Conservation (phyloP, 1,284 basidiomycete species). For the Cutaneotrichosporon cyanovorans region DNA sequence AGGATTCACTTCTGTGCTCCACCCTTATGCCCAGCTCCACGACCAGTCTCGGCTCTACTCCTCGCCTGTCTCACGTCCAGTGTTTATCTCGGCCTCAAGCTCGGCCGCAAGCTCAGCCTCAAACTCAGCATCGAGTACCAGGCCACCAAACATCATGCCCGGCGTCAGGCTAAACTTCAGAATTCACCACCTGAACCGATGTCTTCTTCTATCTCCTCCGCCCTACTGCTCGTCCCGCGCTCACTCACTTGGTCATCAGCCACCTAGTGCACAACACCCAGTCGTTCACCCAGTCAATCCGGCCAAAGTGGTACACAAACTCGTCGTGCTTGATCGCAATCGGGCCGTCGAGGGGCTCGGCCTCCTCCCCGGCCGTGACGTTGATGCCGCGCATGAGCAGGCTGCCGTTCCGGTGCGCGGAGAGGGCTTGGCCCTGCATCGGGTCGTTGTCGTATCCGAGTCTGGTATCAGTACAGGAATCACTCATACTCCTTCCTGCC, state of each 20-base stretch:
- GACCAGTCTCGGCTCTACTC: no score
- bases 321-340: no score
- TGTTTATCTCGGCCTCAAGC: no score
- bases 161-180: no score
- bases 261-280: slow-evolving; percentile 30
- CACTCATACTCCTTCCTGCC: not conserved
- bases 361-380: slow-evolving; percentile 4
- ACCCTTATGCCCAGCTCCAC: no score
- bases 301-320: slow-evolving; percentile 24
- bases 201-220: no score
- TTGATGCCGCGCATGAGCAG: slow-evolving; percentile 4
- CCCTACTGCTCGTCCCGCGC: not conserved
- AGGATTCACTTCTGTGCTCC: no score
- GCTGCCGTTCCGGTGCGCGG: slow-evolving; percentile 28
- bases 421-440: slow-evolving; percentile 8
- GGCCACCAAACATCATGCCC: no score
- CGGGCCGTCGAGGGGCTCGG: not conserved
- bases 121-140: no score
- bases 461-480: slow-evolving; percentile 9
- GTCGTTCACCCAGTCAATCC: slow-evolving; percentile 35
- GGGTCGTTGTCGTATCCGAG: slow-evolving; percentile 22
- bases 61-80: no score
- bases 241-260: slow-evolving; percentile 26
- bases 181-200: no score
- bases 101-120: no score